phyloP scores from a whole-genome alignment of 441 rosid species.

The Euphorbia corollata region DNA sequence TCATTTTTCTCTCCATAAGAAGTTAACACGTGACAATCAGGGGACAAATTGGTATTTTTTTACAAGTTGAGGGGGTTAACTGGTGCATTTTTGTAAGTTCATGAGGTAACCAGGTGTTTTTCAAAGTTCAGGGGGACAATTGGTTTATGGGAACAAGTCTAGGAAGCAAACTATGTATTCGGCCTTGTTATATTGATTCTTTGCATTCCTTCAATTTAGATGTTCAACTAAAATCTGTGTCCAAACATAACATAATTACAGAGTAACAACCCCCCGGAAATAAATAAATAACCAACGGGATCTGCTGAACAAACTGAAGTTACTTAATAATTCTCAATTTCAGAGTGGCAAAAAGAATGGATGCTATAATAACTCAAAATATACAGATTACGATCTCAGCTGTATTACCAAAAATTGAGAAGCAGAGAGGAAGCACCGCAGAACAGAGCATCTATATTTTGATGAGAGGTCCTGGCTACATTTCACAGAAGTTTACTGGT shows the following conservation, averaged over 20 bases:
- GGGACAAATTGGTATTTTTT: too few relatives aligned
- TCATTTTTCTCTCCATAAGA: too few relatives aligned
- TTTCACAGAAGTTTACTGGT: slow-evolving; percentile 72
- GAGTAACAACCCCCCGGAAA: slow-evolving; percentile 7
- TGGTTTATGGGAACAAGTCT: too few relatives aligned
- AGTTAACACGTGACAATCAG: too few relatives aligned
- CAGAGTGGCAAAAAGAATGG: slow-evolving; percentile 35
- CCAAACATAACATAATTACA: slow-evolving; percentile 6
- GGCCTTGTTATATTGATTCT: neutral
- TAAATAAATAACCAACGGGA: slow-evolving; percentile 16
- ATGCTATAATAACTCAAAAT: slow-evolving; percentile 31
- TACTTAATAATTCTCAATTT: slow-evolving; percentile 18
- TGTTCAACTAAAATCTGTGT: slow-evolving; percentile 15
- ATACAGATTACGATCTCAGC: slow-evolving; percentile 36
- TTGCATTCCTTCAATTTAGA: slow-evolving; percentile 15
- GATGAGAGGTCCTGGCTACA: slow-evolving; percentile 13
- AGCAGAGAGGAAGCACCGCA: slow-evolving; percentile 6
- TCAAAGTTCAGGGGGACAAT: too few relatives aligned
- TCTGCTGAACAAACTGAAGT: slow-evolving; percentile 21
- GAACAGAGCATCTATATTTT: neutral
- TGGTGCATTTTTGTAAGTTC: too few relatives aligned
- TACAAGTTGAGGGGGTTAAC: too few relatives aligned
- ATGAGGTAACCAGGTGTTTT: too few relatives aligned
- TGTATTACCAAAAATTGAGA: slow-evolving; percentile 17
- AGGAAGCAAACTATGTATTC: too few relatives aligned